Evolutionary conservation across 345 rosid species (phyloP), one percentile per base, ranked within the genome.

Genomic region (Streptanthus diversifolius): DNA sequence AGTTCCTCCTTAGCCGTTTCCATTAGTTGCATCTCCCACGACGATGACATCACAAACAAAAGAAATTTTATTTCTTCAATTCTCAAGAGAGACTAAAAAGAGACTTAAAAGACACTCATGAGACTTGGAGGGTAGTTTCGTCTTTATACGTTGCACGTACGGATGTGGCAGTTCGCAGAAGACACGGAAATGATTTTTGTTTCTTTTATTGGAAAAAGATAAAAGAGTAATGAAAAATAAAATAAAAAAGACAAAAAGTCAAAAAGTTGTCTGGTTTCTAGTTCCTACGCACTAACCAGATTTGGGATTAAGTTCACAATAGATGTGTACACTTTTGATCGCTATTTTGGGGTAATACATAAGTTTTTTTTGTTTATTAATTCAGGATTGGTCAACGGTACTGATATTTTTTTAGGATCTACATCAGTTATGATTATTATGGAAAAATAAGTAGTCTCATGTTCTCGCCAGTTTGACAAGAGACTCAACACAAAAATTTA

Each of bases 1-100:
- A 85, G 71, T 30, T 85, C 88, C 0, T 85, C 82, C 45, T 78
- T 71, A 35, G 85, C 88, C 0, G 80, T 83, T 71, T 70, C 78
- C 35, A 79, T 22, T 18, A 76, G 30, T 53, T 53, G 74, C 80
- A 81, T 77, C 79, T 83, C 78, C 80, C 74, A 48, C 43, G 78
- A 35, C 8, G 77, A 51, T n/a, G 77, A 57, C 54, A 54, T 74
- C 74, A 8, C 29, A 17, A 45, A 22, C 21, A 25, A 24, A 25
- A 32, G n/a, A 32, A 17, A 0, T 1, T 64, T 53, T 59, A n/a
- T 65, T 30, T 69, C 75, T 27, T 52, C 79, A 21, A 17, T 15
- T 51, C 43, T 10, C 5, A 51, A 51, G 1, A 33, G 8, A 53
- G n/a, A 1, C 51, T 35, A 4, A 54, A 48, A 43, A 33, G 45